These are phyloP conservation scores for Cordyceps cateniannulata DNA, from an alignment of 2,329 filamentous ascomycete genomes.

Conservation along the genomic window DNA sequence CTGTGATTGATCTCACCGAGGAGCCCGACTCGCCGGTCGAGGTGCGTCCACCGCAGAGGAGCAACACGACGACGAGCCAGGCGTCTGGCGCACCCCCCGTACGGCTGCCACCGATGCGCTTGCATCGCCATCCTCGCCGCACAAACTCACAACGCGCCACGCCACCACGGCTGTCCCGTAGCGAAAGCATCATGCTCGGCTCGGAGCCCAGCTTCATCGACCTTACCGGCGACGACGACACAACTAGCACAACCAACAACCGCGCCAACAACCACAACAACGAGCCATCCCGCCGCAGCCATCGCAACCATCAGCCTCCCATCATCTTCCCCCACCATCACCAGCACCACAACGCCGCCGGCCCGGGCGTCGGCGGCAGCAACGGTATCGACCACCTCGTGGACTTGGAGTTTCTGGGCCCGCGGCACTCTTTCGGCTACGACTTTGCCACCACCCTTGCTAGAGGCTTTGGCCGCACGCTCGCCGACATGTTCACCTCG, in stretches of 20 bases:
- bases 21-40: slow-evolving; percentile 42
- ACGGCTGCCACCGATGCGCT: slow-evolving; percentile 7
- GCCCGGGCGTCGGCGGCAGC: not conserved
- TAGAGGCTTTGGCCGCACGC: slow-evolving; percentile 16
- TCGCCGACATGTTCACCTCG: slow-evolving; percentile 3
- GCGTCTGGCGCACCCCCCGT: not conserved
- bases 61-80: not conserved
- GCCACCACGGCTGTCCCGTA: slow-evolving; percentile 37
- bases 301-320: slow-evolving; percentile 11
- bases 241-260: slow-evolving; percentile 14
- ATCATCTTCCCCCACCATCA: slow-evolving; percentile 4
- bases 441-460: slow-evolving; percentile 16
- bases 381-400: slow-evolving; percentile 19
- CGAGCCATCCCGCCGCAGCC: slow-evolving; percentile 3
- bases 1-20: slow-evolving; percentile 44
- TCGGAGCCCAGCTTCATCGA: slow-evolving; percentile 39
- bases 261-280: not conserved
- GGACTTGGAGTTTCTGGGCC: slow-evolving; percentile 21
- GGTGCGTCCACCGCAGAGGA: slow-evolving; percentile 26
- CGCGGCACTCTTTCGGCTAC: slow-evolving; percentile 10
- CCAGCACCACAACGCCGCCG: too few relatives aligned
- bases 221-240: slow-evolving; percentile 40
- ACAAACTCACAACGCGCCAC: slow-evolving; percentile 34
- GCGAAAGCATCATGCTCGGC: slow-evolving; percentile 37
- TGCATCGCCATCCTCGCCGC: slow-evolving; percentile 32